Evolutionary conservation across 2,329 filamentous ascomycete species (phyloP).

Genomic region (Sclerotinia borealis): DNA sequence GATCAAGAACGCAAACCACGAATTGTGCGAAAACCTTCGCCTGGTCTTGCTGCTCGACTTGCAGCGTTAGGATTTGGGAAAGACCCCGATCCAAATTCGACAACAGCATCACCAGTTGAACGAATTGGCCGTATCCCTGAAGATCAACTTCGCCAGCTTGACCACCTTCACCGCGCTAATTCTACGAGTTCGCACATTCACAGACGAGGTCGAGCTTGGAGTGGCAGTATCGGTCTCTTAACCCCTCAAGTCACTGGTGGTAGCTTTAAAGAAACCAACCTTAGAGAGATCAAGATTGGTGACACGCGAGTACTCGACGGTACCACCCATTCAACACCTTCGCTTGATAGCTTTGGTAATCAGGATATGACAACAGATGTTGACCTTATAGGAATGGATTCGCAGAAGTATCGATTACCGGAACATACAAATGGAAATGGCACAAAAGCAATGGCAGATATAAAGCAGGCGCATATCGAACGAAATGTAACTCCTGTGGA

Average conservation of each 20-base stretch:
- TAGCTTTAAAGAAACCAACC: constrained; percentile 17
- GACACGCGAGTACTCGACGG: constrained; percentile 25
- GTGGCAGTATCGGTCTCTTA: constrained; percentile 46
- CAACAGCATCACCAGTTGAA: constrained; percentile 30
- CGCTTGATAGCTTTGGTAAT: constrained; percentile 24
- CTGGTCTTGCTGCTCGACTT: constrained; percentile 57
- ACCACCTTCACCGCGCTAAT: constrained; percentile 57
- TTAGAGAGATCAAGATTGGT: constrained; percentile 21
- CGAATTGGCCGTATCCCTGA: constrained; percentile 65
- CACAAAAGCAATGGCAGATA: constrained; percentile 55
- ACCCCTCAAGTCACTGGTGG: constrained; percentile 30
- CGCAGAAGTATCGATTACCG: constrained; percentile 67
- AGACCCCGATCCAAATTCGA: constrained; percentile 19
- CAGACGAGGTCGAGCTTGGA: constrained; percentile 67
- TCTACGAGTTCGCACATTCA: constrained; percentile 47
- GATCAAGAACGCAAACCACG: constrained; percentile 23
- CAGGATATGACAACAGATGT: constrained; percentile 27
- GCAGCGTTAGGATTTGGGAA: constrained; percentile 57
- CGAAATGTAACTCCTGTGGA: constrained; percentile 37
- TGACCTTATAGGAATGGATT: constrained; percentile 57
- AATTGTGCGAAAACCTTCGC: constrained; percentile 51
- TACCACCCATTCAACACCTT: constrained; percentile 23
- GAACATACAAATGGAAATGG: constrained; percentile 65
- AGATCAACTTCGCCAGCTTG: constrained; percentile 62
- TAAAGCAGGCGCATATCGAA: constrained; percentile 52